Evolutionary conservation across 2,329 filamentous ascomycete species (phyloP).

Genomic region (Fusarium domesticum): DNA sequence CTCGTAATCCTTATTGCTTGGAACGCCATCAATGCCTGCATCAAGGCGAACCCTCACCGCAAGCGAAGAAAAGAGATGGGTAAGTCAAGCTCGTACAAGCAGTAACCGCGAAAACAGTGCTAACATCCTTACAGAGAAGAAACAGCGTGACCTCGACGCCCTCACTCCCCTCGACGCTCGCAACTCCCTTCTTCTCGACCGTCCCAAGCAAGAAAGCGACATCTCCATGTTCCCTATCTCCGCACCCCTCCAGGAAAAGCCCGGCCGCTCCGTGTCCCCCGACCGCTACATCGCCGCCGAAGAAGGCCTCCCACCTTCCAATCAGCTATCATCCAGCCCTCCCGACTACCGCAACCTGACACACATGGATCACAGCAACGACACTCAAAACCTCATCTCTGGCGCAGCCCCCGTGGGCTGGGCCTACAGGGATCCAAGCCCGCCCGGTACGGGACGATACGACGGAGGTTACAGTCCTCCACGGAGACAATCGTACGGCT

Average conservation of each 20-base stretch:
- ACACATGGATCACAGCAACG: slow-evolving; percentile 34
- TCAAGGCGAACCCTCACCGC: slow-evolving; percentile 86
- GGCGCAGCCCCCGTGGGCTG: slow-evolving; percentile 41
- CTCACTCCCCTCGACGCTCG: slow-evolving; percentile 84
- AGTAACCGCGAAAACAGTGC: slow-evolving; percentile 7
- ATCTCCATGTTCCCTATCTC: slow-evolving; percentile 45
- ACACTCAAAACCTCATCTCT: slow-evolving; percentile 38
- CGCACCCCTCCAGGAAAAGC: slow-evolving; percentile 37
- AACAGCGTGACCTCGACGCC: slow-evolving; percentile 71
- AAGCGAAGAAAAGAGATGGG: slow-evolving; percentile 85
- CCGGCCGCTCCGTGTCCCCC: slow-evolving; percentile 30
- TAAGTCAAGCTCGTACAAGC: slow-evolving; percentile 46
- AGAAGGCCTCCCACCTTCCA: slow-evolving; percentile 20
- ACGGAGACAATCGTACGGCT: slow-evolving; percentile 20
- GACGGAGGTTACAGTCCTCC: slow-evolving; percentile 17
- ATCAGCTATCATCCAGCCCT: slow-evolving; percentile 26
- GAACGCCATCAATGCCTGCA: slow-evolving; percentile 80
- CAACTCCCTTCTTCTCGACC: slow-evolving; percentile 77
- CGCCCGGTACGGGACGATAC: slow-evolving; percentile 16
- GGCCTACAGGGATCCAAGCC: slow-evolving; percentile 24
- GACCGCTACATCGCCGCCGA: slow-evolving; percentile 33
- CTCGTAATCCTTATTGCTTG: slow-evolving; percentile 84
- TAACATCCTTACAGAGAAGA: slow-evolving; percentile 61
- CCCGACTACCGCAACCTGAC: slow-evolving; percentile 39
- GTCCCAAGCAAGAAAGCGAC: slow-evolving; percentile 36